Conservation (phyloP, 768 basidiomycete species). For the Leccinum uliginosum region DNA sequence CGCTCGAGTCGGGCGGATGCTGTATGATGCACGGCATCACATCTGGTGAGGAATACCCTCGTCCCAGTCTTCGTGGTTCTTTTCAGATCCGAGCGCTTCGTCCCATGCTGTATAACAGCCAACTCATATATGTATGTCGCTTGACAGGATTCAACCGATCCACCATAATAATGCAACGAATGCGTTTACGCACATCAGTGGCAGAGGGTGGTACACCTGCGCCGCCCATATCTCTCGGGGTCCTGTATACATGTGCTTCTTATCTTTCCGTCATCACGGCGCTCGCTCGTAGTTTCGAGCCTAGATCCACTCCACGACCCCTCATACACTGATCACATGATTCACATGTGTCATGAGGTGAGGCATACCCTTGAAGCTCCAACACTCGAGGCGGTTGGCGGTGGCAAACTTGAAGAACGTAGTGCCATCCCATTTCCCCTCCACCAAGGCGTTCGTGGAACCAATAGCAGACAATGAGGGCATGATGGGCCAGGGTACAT, state of each 20-base stretch:
- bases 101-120: constrained; percentile 1
- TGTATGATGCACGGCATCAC: neutral
- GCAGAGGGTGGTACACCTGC: constrained; percentile 11
- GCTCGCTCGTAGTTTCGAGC: constrained; percentile 6
- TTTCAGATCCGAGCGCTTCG: neutral
- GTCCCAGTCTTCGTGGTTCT: neutral
- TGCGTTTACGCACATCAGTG: neutral
- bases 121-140: neutral
- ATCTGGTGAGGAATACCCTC: constrained; percentile 1
- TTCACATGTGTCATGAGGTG: constrained; percentile 4
- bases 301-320: constrained; percentile 9
- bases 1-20: neutral
- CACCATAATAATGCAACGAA: neutral
- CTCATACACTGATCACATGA: constrained; percentile 2
- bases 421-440: neutral
- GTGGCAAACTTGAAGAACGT: neutral
- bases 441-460: neutral
- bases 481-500: neutral
- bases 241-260: constrained; percentile 13
- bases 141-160: neutral
- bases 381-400: neutral
- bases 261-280: constrained; percentile 9
- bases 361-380: constrained; percentile 1
- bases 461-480: neutral
- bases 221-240: constrained; percentile 14